Base-by-base conservation (phyloP, 108 stramenopile species). In the Mayamaea pseudoterrestris region DNA sequence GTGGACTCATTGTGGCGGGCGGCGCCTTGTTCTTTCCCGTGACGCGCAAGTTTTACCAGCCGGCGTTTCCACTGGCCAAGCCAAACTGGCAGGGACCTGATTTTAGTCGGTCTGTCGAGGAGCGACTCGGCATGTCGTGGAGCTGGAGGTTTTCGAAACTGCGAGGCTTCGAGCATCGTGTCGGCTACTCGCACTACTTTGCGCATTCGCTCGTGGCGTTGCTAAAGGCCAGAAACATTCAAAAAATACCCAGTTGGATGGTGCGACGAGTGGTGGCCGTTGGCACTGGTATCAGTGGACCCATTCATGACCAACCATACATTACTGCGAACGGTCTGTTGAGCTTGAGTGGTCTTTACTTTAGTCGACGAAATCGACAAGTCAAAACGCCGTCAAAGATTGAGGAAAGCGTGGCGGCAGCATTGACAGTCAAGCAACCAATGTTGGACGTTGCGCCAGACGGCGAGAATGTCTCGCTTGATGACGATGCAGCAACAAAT, bases 281-380 rank as follows among this genome's bases (percentile, higher is more conserved):
- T 1, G 84, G 80, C 4, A 31, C 74, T 22, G 65, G 61, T 35
- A 53, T 50, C 2, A 63, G 66, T 27, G 68, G 50, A 16, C 84
- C 84, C 2, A 42, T 80, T 29, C 80, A 74, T 4, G 16, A 42
- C 14, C 59, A 69, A 24, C 84, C 84, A 0, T 58, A 68, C 23
- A 74, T 74, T 49, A 68, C 79, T 0, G 68, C 62, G 18, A 76
- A 59, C 26, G 58, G 65, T 0, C 13, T 55, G 26, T 50, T 87
- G 5, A 66, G 56, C 35, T 41, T 81, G 63, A 79, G 66, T 49
- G 78, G 84, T 14, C 70, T 82, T 43, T 80, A 82, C 44, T 74
- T 45, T 31, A 27, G 23, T 26, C 18, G 22, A 13, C 44, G 25
- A n/a, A n/a, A n/a, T n/a, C n/a, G n/a, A n/a, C n/a, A n/a, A n/a